phyloP scores from a whole-genome alignment of 129 eudicot species.

The Mikania micrantha region DNA sequence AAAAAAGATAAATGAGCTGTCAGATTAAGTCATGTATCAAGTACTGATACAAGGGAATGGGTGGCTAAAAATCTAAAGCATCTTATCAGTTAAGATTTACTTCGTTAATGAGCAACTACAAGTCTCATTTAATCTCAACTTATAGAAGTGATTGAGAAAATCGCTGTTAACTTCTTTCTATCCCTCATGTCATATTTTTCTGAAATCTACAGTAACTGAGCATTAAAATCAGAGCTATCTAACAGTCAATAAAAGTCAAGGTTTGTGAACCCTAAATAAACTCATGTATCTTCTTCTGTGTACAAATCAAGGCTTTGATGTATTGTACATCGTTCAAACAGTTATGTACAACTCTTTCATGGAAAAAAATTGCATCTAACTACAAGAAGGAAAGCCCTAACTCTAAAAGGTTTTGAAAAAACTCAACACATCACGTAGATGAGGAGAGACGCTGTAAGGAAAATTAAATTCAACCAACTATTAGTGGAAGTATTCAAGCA shows the following conservation, averaged over 20 bases:
- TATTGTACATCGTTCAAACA: background rate
- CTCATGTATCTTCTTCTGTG: background rate
- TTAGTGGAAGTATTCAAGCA: background rate
- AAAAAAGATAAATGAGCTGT: conserved; percentile 17
- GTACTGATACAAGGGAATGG: background rate
- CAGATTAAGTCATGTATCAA: conserved; percentile 9
- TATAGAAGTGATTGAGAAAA: background rate
- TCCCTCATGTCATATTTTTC: background rate
- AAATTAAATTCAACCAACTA: conserved; percentile 4
- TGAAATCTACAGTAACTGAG: background rate
- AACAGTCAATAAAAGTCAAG: background rate
- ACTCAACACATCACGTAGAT: background rate
- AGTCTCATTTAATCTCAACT: background rate
- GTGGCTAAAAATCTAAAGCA: background rate
- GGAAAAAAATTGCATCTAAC: conserved; percentile 2
- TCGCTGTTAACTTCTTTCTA: background rate
- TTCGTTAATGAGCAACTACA: conserved; percentile 7
- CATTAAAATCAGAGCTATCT: background rate
- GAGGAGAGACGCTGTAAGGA: background rate
- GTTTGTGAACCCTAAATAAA: background rate
- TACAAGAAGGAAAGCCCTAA: background rate
- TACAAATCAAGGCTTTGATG: background rate
- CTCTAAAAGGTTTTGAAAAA: background rate
- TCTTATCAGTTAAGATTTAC: background rate
- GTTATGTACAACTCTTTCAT: background rate